These are phyloP conservation scores for Lepiota venenata DNA, from an alignment of 768 basidiomycete genomes.

Conservation along the genomic window DNA sequence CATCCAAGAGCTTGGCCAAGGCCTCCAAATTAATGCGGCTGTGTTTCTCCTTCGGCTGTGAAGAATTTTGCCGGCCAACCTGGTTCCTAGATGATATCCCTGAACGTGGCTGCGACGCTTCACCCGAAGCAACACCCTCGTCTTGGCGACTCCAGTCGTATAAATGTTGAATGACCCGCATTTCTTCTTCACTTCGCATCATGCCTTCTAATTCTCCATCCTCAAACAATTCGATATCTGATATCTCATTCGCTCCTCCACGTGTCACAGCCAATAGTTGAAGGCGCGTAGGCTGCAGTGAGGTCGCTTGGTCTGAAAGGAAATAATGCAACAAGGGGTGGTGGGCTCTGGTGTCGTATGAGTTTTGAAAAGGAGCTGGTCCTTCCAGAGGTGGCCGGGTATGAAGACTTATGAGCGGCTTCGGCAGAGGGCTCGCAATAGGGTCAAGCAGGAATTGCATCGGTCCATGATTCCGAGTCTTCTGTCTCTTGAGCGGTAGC, in stretches of 20 bases:
- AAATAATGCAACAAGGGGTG: constrained; percentile 49
- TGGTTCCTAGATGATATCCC: constrained; percentile 7
- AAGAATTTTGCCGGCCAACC: constrained; percentile 2
- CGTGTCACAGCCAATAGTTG: constrained; percentile 57
- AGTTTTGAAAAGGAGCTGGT: constrained; percentile 7
- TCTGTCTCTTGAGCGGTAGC: constrained; percentile 24
- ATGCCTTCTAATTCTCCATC: constrained; percentile 66
- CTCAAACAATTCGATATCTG: constrained; percentile 70
- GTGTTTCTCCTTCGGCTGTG: constrained; percentile 19
- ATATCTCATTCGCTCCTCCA: constrained; percentile 52
- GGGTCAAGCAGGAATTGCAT: constrained; percentile 60
- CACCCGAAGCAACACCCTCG: constrained; percentile 15
- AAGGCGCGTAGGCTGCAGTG: constrained; percentile 54
- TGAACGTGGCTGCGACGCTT: constrained; percentile 11
- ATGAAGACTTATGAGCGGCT: background rate
- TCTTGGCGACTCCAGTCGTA: constrained; percentile 29
- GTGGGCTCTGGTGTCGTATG: constrained; percentile 12
- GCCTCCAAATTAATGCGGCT: constrained; percentile 56
- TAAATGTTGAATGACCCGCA: constrained; percentile 33
- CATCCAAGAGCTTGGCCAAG: constrained; percentile 45
- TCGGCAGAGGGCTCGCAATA: constrained; percentile 27
- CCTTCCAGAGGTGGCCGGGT: constrained; percentile 6
- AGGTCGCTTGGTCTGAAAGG: constrained; percentile 39
- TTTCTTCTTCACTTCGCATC: constrained; percentile 51
- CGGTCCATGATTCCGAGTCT: constrained; percentile 29